phyloP scores from a whole-genome alignment of 2,329 filamentous ascomycete species.

The Davidsoniella virescens region DNA sequence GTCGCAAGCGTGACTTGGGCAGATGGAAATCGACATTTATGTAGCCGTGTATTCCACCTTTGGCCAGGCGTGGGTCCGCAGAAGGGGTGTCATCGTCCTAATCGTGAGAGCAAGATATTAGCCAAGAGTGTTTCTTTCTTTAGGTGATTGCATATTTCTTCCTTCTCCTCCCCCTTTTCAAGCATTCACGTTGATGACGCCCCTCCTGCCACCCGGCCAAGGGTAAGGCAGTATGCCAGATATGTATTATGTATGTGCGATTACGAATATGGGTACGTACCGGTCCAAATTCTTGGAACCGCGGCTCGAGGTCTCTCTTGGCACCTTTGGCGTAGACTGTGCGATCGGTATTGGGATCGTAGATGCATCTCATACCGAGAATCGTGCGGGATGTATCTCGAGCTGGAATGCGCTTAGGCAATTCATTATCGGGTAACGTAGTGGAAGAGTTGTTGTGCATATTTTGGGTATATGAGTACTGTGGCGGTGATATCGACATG shows the following conservation, averaged over 20 bases:
- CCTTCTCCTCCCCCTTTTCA: conserved; percentile 1
- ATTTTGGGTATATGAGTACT: conserved; percentile 14
- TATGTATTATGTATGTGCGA: conserved; percentile 9
- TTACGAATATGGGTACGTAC: conserved; percentile 41
- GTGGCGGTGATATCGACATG: conserved; percentile 2
- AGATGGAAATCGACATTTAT: conserved; percentile 55
- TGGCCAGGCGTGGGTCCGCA: conserved; percentile 65
- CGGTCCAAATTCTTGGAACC: conserved; percentile 47
- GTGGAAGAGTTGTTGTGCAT: conserved; percentile 15
- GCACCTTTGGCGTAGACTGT: conserved; percentile 28
- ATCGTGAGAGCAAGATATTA: conserved; percentile 32
- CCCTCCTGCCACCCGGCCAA: conserved; percentile 24
- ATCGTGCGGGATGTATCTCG: conserved; percentile 38
- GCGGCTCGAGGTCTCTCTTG: conserved; percentile 41
- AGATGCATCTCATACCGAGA: conserved; percentile 41
- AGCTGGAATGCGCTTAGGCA: conserved; percentile 32
- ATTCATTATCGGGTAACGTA: conserved; percentile 7
- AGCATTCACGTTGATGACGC: conserved; percentile 36
- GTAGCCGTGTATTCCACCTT: conserved; percentile 48
- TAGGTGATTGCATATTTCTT: no score
- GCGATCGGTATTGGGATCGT: conserved; percentile 43
- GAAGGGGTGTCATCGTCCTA: conserved; percentile 67
- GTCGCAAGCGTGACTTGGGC: conserved; percentile 53
- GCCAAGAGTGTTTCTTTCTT: conserved; percentile 3
- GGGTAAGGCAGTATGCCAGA: conserved; percentile 11